phyloP scores from a whole-genome alignment of 2,329 filamentous ascomycete species.

The Didymella pinodella region DNA sequence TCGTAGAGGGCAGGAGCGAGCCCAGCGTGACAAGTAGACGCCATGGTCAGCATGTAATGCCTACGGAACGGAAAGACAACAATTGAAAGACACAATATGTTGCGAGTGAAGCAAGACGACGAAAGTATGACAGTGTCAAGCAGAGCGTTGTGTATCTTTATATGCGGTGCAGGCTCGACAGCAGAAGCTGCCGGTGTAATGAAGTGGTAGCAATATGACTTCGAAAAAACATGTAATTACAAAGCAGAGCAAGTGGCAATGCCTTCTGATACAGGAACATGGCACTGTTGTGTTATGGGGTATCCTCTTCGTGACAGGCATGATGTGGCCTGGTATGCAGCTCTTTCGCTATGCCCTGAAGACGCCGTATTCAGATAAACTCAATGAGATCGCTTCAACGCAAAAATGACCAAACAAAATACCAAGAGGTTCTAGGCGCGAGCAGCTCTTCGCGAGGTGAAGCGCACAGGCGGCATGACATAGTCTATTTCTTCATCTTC shows the following conservation, averaged over 20 bases:
- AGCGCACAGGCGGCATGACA: conserved; percentile 48
- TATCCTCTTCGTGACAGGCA: conserved; percentile 16
- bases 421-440: conserved; percentile 20
- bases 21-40: conserved; percentile 1
- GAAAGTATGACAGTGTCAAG: not conserved
- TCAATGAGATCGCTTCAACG: conserved; percentile 41
- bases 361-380: conserved; percentile 9
- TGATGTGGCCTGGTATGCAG: conserved; percentile 9
- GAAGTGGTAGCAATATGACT: not conserved
- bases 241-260: not conserved
- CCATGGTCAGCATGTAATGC: not conserved
- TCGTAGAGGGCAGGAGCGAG: conserved; percentile 5
- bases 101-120: not conserved
- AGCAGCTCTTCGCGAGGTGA: conserved; percentile 42
- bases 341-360: conserved; percentile 6
- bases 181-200: not conserved
- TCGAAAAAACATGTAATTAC: not conserved
- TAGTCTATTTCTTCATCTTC: conserved; percentile 45
- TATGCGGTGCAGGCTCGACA: not conserved
- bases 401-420: conserved; percentile 24
- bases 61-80: not conserved
- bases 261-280: not conserved
- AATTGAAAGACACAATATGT: no score
- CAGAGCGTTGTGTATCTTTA: conserved; percentile 13
- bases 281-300: conserved; percentile 7